Evolutionary conservation across 2,329 filamentous ascomycete species (phyloP), one percentile per base, ranked within the genome.

Genomic region (Aspergillus neoniger): DNA sequence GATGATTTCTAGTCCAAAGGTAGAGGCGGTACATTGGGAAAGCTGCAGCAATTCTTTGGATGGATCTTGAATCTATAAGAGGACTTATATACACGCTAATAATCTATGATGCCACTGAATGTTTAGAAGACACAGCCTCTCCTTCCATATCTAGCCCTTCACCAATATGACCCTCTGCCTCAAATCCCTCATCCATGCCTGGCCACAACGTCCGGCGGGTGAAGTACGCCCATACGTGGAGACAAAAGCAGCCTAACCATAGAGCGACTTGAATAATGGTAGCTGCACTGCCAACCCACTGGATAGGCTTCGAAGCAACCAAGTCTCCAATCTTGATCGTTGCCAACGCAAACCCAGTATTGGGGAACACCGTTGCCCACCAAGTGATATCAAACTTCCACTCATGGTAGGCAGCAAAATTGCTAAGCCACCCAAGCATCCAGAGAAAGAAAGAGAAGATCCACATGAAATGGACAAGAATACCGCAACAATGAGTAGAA

Each of bases 131-230:
- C 15, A 43, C 17, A 7, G 28, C 30, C n/a, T 39, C 30, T 5
- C 50, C 50, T 17, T 53, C 32, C 50, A 41, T 14, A 21, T 53
- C 30, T 19, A 39, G 9, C 10, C 14, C 19, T 2, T 14, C 17
- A 14, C 21, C 50, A 4, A 32, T 10, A 1, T 54, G 30, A 3
- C 21, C 21, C 36, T 38, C 36, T 43, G 51, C 30, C 2, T 36
- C 51, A 14, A 54, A 54, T 8, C 51, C 51, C 51, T 54, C 51
- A 41, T 54, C 36, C 51, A 41, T 39, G 3, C 51, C 32, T 6
- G 51, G 51, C 51, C 51, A 54, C 3, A 54, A 25, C 21, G 14
- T n/a, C 4, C 51, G 19, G 2, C 32, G 51, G 8, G 51, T 28
- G 5, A 54, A 30, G 7, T 39, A 41, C 15, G 51, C 51, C 51